Evolutionary conservation across 192 early-diverging fungal genomes (phyloP).

Genomic region (Umbelopsis sp.): DNA sequence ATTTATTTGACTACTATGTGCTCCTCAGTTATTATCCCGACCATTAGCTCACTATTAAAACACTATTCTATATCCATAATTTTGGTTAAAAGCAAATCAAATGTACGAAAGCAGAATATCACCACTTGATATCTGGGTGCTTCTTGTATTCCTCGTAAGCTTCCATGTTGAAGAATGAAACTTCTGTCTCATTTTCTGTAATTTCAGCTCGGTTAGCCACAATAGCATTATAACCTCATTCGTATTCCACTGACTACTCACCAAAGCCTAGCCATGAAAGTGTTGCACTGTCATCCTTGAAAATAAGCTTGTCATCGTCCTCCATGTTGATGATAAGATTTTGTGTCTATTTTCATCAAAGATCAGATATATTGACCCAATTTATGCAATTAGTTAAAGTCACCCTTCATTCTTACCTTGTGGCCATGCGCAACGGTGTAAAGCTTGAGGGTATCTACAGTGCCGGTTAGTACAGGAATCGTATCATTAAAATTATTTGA

Average conservation of each 20-base stretch:
- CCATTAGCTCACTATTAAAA: not conserved
- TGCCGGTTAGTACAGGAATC: not conserved
- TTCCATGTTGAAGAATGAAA: constrained; percentile 77
- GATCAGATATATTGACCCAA: too few relatives aligned
- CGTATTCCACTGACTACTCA: constrained; percentile 25
- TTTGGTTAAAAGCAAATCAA: not conserved
- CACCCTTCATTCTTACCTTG: constrained; percentile 51
- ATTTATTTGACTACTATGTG: not conserved
- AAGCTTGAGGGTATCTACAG: constrained; percentile 72
- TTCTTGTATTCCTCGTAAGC: constrained; percentile 71
- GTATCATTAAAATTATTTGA: too few relatives aligned
- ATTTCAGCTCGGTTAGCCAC: not conserved
- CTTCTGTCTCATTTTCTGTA: constrained; percentile 80
- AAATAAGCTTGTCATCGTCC: constrained; percentile 64
- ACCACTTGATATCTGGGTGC: constrained; percentile 85
- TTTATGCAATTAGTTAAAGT: not conserved
- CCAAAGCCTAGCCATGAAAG: constrained; percentile 61
- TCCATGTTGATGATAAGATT: constrained; percentile 90
- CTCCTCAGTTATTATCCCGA: not conserved
- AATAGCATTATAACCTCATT: not conserved
- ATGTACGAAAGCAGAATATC: constrained; percentile 25
- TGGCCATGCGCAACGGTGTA: constrained; percentile 74
- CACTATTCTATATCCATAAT: not conserved
- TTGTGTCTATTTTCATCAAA: constrained; percentile 54
- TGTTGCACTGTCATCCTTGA: constrained; percentile 56